Evolutionary conservation across 805 yeast species (phyloP).

Genomic region (Hanseniaspora nectarophila): DNA sequence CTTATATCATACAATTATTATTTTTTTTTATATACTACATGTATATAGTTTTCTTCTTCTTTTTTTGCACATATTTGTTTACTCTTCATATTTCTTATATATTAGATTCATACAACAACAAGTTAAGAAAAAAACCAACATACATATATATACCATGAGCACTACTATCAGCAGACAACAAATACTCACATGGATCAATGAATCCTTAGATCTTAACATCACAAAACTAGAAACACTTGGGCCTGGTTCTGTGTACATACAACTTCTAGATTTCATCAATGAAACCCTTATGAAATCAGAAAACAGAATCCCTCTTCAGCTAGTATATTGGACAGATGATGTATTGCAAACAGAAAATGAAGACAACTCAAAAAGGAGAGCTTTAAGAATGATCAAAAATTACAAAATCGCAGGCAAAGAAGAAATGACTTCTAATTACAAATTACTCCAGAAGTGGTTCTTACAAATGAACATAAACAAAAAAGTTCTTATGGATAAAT

Average conservation of each 20-base stretch:
- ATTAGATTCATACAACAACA: neutral
- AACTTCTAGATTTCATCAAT: conserved; percentile 78
- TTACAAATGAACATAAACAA: conserved; percentile 57
- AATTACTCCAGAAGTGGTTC: conserved; percentile 74
- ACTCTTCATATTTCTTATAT: neutral
- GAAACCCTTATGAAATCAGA: conserved; percentile 56
- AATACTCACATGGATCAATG: conserved; percentile 73
- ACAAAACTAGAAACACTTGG: conserved; percentile 88
- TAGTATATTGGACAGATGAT: conserved; percentile 11
- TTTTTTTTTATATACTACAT: too few species aligned
- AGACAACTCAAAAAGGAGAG: neutral
- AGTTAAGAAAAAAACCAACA: too few species aligned
- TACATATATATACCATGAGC: neutral
- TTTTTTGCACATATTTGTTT: neutral
- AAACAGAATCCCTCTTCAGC: neutral
- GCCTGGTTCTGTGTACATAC: conserved; percentile 89
- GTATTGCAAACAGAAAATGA: neutral
- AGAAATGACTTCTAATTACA: conserved; percentile 69
- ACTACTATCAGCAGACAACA: neutral
- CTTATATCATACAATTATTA: too few species aligned
- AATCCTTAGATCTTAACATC: conserved; percentile 50
- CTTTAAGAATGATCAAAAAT: conserved; percentile 19
- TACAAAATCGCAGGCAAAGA: conserved; percentile 41
- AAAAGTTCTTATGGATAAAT: conserved; percentile 64
- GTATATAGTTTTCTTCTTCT: neutral